A percentile compares a stretch with the other conserved stretches of the same genome.
Conservation (phyloP, 2,329 filamentous ascomycete genomes). For the Hymenoscyphus albidus region DNA sequence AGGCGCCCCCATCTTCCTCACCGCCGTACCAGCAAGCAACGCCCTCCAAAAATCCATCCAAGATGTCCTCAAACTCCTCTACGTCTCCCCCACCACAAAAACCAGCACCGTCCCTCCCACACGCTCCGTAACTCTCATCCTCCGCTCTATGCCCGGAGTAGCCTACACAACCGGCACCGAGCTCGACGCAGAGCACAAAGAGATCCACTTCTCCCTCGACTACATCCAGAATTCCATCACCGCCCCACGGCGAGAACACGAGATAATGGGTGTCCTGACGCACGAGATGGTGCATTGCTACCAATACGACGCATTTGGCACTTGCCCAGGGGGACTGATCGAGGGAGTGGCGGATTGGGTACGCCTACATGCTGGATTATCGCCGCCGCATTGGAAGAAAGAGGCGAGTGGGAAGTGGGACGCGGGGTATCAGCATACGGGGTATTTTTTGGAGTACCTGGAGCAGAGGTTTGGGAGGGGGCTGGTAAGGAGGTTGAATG, state of each 20-base stretch:
- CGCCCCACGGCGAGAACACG: slow-evolving; percentile 45
- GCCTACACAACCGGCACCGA: slow-evolving; percentile 83
- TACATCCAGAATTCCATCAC: slow-evolving; percentile 59
- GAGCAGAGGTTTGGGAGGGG: slow-evolving; percentile 62
- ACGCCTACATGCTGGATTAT: slow-evolving; percentile 66
- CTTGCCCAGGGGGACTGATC: slow-evolving; percentile 71
- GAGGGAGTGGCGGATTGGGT: slow-evolving; percentile 96
- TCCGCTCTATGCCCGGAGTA: slow-evolving; percentile 76
- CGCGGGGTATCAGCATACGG: slow-evolving; percentile 83
- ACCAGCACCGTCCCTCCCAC: slow-evolving; percentile 53
- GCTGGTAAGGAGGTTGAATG: slow-evolving; percentile 62
- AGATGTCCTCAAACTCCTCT: slow-evolving; percentile 70
- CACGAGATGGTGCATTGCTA: slow-evolving; percentile 96
- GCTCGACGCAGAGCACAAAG: slow-evolving; percentile 82
- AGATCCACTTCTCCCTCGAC: slow-evolving; percentile 79
- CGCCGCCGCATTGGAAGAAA: slow-evolving; percentile 78
- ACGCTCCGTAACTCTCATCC: slow-evolving; percentile 78
- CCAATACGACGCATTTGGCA: slow-evolving; percentile 66
- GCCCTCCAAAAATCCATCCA: slow-evolving; percentile 61
- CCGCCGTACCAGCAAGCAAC: slow-evolving; percentile 56
- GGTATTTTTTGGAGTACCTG: slow-evolving; percentile 84
- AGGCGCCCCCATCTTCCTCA: slow-evolving; percentile 65
- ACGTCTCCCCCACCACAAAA: slow-evolving; percentile 46
- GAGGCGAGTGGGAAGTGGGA: slow-evolving; percentile 65
- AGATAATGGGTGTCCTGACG: slow-evolving; percentile 78